Conservation (phyloP, 352 stramenopile genomes). For the Phytopythium vexans region DNA sequence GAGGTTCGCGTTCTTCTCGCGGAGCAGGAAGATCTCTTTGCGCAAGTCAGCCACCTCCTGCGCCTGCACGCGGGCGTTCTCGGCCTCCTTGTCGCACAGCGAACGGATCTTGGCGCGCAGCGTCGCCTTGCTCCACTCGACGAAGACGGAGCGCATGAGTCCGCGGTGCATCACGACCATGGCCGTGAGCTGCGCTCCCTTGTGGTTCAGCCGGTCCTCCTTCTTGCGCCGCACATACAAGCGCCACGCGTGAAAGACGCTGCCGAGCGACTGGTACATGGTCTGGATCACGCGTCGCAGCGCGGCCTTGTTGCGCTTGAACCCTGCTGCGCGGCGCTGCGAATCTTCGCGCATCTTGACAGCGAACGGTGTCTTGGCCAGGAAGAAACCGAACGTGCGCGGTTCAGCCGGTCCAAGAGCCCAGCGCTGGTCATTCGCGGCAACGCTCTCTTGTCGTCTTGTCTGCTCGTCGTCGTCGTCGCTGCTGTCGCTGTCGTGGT, state of each 20-base stretch:
- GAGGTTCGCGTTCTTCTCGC: constrained; percentile 24
- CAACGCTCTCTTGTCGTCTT: background rate
- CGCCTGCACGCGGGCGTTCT: constrained; percentile 23
- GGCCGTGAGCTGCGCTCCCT: constrained; percentile 47
- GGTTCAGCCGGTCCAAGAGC: constrained; percentile 7
- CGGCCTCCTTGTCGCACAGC: constrained; percentile 19
- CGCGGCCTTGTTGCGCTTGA: constrained; percentile 41
- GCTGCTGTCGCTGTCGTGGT: constrained; percentile 1
- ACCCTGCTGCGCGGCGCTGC: constrained; percentile 19
- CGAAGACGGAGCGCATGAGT: constrained; percentile 41
- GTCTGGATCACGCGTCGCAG: constrained; percentile 49
- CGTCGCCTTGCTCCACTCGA: constrained; percentile 44
- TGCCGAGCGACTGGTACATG: constrained; percentile 44
- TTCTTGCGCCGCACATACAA: constrained; percentile 22
- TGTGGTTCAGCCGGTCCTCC: constrained; percentile 42
- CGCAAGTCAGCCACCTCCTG: constrained; percentile 28
- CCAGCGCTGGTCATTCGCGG: background rate
- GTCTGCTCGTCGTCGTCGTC: constrained; percentile 7
- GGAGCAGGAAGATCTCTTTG: constrained; percentile 37
- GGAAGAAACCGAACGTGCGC: constrained; percentile 40
- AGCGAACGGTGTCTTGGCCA: constrained; percentile 34
- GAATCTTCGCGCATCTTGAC: constrained; percentile 41
- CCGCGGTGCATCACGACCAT: constrained; percentile 51
- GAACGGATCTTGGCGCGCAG: constrained; percentile 16
- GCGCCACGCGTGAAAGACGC: constrained; percentile 57